Evolutionary conservation across 2,329 filamentous ascomycete species (phyloP).

Genomic region (Botrytis byssoidea): DNA sequence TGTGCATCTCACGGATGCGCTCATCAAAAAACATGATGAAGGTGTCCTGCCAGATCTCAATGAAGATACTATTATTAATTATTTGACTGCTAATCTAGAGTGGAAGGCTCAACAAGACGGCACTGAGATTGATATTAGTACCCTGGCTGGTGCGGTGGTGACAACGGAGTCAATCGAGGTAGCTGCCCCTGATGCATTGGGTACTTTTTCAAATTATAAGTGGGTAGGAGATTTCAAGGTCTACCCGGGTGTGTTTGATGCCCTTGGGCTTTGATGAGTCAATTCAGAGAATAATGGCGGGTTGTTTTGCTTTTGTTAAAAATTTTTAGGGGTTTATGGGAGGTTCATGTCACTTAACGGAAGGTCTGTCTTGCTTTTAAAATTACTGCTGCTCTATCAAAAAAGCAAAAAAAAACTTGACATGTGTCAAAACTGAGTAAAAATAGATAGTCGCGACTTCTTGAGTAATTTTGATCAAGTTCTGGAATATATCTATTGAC

Average conservation of each 20-base stretch:
- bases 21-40: conserved; percentile 35
- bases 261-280: neutral
- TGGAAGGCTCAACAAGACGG: conserved; percentile 26
- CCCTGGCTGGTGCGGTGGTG: neutral
- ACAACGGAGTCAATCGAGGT: conserved; percentile 13
- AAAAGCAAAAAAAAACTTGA: neutral
- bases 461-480: neutral
- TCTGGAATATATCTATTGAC: neutral
- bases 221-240: conserved; percentile 19
- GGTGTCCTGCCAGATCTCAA: conserved; percentile 33
- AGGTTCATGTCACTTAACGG: neutral
- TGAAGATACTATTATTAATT: conserved; percentile 33
- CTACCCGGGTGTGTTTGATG: conserved; percentile 7
- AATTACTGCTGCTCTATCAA: neutral
- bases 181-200: neutral
- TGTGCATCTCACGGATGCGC: conserved; percentile 40
- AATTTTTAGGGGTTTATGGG: neutral
- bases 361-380: neutral
- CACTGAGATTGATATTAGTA: conserved; percentile 1
- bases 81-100: conserved; percentile 32
- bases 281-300: neutral
- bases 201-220: conserved; percentile 15
- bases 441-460: neutral
- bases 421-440: neutral
- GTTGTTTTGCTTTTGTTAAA: neutral